phyloP scores from a whole-genome alignment of 305 asterid genomes.

The Fraxinus albicans region DNA sequence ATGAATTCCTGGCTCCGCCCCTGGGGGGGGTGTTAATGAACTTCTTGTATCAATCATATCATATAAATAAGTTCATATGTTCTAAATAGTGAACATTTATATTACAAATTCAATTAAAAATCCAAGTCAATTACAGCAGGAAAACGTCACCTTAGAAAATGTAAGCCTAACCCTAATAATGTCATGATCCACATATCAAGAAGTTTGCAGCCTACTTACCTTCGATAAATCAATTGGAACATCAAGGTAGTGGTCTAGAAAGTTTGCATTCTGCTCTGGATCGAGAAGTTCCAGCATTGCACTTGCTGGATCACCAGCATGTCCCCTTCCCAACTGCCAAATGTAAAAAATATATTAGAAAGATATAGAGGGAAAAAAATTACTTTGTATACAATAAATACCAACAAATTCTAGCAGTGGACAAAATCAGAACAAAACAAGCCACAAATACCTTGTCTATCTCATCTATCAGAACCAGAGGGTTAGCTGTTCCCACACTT shows the following conservation, averaged over 20 bases:
- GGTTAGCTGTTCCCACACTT: conserved; percentile 94
- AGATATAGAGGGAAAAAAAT: neutral
- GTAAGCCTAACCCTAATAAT: conserved; percentile 7
- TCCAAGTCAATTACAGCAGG: neutral
- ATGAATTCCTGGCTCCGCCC: too few species aligned
- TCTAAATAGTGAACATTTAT: neutral
- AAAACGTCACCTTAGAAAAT: conserved; percentile 5
- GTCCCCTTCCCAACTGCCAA: conserved; percentile 95
- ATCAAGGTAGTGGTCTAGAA: conserved; percentile 98
- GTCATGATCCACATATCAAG: neutral
- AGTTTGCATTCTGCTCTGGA: conserved; percentile 98
- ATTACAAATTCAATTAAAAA: neutral
- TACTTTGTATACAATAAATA: neutral
- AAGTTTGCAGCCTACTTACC: conserved; percentile 52
- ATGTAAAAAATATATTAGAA: conserved; percentile 24
- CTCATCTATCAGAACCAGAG: conserved; percentile 98
- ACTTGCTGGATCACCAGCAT: conserved; percentile 99
- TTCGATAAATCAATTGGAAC: conserved; percentile 95
- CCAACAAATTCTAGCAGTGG: neutral
- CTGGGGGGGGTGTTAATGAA: neutral
- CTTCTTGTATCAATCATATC: neutral
- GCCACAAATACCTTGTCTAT: conserved; percentile 79
- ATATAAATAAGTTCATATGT: neutral
- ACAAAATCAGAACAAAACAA: conserved; percentile 6
- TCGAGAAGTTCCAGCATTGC: conserved; percentile 99